Evolutionary conservation across 2,329 filamentous ascomycete genomes (phyloP), one percentile per base, ranked within the genome.

Genomic region (Plectosphaerella plurivora): DNA sequence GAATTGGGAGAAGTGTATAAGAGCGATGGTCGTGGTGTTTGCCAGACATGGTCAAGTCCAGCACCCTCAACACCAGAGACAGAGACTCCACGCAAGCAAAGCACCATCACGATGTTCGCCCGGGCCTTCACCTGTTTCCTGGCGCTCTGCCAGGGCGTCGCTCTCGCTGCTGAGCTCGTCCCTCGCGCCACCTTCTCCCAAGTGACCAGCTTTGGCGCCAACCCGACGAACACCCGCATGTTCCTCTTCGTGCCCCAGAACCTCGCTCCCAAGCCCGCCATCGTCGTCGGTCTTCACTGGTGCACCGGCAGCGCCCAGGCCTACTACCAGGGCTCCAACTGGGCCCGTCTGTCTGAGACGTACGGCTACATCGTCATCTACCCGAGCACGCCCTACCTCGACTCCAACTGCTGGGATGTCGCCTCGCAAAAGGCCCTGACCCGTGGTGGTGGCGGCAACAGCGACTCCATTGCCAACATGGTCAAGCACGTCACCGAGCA

Each of bases 391-490:
- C 62, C 61, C 16, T 71, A 69, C 49, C 10, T 62, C 63, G 14
- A 53, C 14, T 41, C 18, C 51, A 73, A 65, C 48, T 86, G 83
- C 68, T 86, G 81, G 75, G 83, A 86, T 58, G 82, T 85, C 7
- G 74, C 78, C 5, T 80, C 75, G 12, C 71, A 72, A 37, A 72
- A 68, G 44, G 68, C 76, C 0, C 66, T 82, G 10, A 75, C 72
- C 4, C 78, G 78, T 53, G 67, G 74, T 46, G 78, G 77, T 12
- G 78, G 78, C 5, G 76, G 75, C 15, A 74, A 78, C 58, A 75
- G 71, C 53, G 73, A 74, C 41, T 69, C 71, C 2, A 79, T 83
- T 49, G 76, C 73, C 22, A 78, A 75, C 59, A 82, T 83, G 79
- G 77, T 81, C 54, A 70, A 68, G 33, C 79, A 75, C 55, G 66